A percentile compares a stretch with the other conserved stretches of the same genome.
phyloP scores from a whole-genome alignment of 2,329 filamentous ascomycete species.

The Mycosphaerelloides madeirae region DNA sequence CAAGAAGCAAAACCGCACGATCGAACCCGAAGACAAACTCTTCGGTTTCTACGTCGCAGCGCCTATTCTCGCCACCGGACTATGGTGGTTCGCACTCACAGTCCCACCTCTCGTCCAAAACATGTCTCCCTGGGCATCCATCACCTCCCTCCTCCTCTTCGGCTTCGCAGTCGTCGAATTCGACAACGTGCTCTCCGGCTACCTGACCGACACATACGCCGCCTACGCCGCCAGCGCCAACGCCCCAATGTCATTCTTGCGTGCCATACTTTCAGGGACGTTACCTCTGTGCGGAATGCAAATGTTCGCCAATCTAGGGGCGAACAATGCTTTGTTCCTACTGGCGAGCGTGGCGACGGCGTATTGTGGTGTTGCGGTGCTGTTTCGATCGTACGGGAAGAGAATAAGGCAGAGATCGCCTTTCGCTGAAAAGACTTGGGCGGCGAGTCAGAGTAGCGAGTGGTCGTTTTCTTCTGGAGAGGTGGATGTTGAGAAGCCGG shows the following conservation, averaged over 20 bases:
- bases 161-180: constrained; percentile 49
- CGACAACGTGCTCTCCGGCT: constrained; percentile 39
- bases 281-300: constrained; percentile 40
- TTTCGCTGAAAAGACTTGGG: constrained; percentile 8
- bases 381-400: constrained; percentile 6
- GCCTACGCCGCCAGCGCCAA: constrained; percentile 43
- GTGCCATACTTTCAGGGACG: constrained; percentile 36
- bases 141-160: constrained; percentile 36
- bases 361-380: constrained; percentile 10
- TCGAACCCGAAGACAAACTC: constrained; percentile 46
- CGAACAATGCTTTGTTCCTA: constrained; percentile 39
- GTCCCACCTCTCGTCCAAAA: constrained; percentile 38
- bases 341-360: constrained; percentile 39
- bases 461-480: no score
- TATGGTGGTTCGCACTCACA: constrained; percentile 47
- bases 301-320: constrained; percentile 38
- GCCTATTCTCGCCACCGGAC: constrained; percentile 40
- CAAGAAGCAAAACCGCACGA: constrained; percentile 16
- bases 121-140: constrained; percentile 27
- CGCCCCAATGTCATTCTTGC: constrained; percentile 39
- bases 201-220: constrained; percentile 44
- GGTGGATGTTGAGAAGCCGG: background rate
- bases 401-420: constrained; percentile 9
- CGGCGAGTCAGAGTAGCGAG: no score
- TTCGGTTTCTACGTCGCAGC: constrained; percentile 45